Conservation (phyloP, 768 basidiomycete genomes). For the Lactarius akahatsu region DNA sequence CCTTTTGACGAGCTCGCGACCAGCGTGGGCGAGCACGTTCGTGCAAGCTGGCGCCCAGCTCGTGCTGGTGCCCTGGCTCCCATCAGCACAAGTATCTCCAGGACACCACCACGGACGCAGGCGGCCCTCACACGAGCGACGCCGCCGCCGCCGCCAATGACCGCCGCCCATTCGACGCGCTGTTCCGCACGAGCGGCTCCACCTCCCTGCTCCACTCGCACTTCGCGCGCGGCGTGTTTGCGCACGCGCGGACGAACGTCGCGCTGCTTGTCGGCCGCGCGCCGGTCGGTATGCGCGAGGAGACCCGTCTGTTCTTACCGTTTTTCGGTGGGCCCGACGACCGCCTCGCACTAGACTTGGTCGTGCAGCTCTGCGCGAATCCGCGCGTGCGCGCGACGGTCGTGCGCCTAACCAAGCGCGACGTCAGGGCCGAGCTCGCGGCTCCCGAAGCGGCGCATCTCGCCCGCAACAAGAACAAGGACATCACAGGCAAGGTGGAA, state of each 20-base stretch:
- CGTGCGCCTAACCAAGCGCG: conserved; percentile 58
- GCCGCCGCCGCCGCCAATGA: conserved; percentile 20
- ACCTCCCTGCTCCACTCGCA: conserved; percentile 67
- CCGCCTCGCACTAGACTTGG: conserved; percentile 79
- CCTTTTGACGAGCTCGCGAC: conserved; percentile 70
- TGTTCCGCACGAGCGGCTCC: conserved; percentile 52
- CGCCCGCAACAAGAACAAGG: conserved; percentile 24
- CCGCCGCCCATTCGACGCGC: conserved; percentile 68
- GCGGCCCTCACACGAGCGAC: conserved; percentile 24
- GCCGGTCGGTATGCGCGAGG: conserved; percentile 36
- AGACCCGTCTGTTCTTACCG: conserved; percentile 72
- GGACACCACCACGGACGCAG: conserved; percentile 16
- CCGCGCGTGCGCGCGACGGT: conserved; percentile 71
- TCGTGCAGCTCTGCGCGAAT: conserved; percentile 78
- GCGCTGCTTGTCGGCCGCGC: conserved; percentile 79
- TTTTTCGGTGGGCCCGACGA: conserved; percentile 97
- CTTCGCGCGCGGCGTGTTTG: conserved; percentile 81
- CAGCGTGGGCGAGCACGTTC: conserved; percentile 68
- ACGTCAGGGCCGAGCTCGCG: conserved; percentile 32
- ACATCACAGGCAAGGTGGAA: conserved; percentile 5
- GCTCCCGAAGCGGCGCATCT: conserved; percentile 32
- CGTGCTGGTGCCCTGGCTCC: conserved; percentile 81
- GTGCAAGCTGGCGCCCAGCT: conserved; percentile 59
- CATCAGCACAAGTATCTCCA: conserved; percentile 35
- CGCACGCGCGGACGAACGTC: conserved; percentile 68